Conservation (phyloP, 2,329 filamentous ascomycete genomes). For the Microsporum canis region DNA sequence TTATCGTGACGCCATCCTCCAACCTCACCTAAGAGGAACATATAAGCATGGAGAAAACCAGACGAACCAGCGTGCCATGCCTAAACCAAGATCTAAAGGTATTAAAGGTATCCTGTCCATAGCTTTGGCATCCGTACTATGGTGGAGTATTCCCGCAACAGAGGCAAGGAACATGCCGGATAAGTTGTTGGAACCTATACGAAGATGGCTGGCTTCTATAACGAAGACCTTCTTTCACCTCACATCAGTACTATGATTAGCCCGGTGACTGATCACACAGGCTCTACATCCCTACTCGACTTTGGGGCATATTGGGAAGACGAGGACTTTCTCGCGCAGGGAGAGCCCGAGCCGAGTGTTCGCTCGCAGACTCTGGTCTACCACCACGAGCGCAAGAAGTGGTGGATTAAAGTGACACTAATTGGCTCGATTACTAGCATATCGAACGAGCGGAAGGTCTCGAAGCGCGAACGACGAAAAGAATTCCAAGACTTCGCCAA, state of each 20-base stretch:
- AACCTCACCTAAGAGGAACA: no score
- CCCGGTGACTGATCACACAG: neutral
- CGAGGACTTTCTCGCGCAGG: constrained; percentile 2
- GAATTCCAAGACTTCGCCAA: constrained; percentile 11
- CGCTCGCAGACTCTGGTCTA: constrained; percentile 14
- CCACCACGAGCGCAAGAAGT: constrained; percentile 6
- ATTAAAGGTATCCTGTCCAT: no score
- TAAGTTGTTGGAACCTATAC: no score
- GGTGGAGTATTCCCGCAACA: no score
- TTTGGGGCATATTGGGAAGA: constrained; percentile 4
- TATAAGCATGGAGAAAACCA: no score
- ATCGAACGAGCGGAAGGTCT: constrained; percentile 2
- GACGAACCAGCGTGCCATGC: no score
- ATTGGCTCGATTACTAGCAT: constrained; percentile 6
- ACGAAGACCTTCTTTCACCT: neutral
- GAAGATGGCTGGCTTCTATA: neutral
- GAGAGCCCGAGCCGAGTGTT: neutral
- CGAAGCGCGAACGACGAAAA: constrained; percentile 2
- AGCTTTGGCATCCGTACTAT: no score
- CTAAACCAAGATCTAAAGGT: no score
- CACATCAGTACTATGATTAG: neutral
- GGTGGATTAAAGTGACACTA: constrained; percentile 12
- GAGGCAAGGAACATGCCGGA: no score
- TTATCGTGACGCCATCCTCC: no score
- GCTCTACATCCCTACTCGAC: neutral